Base-by-base conservation (phyloP, 495 filamentous ascomycete genomes). In the Penicillium cataractarum region DNA sequence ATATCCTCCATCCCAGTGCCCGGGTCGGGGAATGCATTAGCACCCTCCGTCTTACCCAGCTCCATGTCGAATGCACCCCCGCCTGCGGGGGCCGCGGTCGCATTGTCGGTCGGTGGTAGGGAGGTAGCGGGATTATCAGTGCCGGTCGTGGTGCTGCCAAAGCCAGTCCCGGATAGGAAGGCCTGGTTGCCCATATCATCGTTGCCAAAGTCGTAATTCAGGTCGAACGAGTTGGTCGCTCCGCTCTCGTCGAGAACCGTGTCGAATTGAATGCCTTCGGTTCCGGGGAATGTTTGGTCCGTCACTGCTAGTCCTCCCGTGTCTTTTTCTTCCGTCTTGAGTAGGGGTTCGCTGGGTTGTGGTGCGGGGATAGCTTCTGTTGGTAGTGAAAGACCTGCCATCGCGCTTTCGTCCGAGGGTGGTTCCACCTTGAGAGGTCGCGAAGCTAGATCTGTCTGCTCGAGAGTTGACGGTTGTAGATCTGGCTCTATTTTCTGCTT, bases 121-220 rank as follows among this genome's bases (percentile, higher is more conserved):
- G 63, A 73, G 60, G 57, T 70, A 66, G 27, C 64, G 48, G 33
- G 58, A 46, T 60, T 72, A 21, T 74, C 71, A 12, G 56, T 46
- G n/a, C 61, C 61, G 12, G 52, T 33, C 6, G 63, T 59, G 10
- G 72, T 42, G 29, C 57, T 70, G 9, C 65, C 71, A 42, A 82
- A 76, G 17, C 72, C 71, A 0, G 74, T 71, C 7, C 74, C 74
- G 1, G 75, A 74, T 15, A 82, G 69, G 52, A 82, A 78, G 26
- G 75, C 76, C 50, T 81, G 78, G 59, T 79, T 77, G 7, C 74
- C 75, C 55, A 76, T 70, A n/a, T 76, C 75, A 44, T 82, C 80
- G 46, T 76, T 74, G 42, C 75, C 68, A 64, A 83, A 82, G 58
- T 80, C 78, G 8, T 83, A 68, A 51, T 78, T 78, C 4, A 84